Conservation (phyloP, 1,284 basidiomycete genomes). For the Apiotrichum veenhuisii region DNA sequence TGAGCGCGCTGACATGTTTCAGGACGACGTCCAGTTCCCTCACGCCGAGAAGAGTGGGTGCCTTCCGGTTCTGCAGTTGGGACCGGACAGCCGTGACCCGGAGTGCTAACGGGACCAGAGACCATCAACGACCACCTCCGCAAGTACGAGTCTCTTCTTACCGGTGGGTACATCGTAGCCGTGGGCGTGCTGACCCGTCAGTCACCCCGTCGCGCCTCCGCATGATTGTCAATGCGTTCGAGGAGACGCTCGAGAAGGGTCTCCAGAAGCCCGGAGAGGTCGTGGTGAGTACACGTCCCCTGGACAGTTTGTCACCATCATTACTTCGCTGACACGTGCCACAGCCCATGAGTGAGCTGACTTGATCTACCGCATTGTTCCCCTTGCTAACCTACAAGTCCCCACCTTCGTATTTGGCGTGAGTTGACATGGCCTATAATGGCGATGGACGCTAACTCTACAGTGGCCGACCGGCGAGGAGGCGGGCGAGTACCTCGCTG, state of each 20-base stretch:
- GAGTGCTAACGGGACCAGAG: conserved; percentile 26
- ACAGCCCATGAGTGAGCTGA: conserved; percentile 25
- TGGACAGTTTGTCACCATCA: background rate
- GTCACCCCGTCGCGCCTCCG: conserved; percentile 90
- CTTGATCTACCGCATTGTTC: background rate
- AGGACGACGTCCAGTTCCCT: conserved; percentile 49
- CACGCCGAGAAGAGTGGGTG: conserved; percentile 49
- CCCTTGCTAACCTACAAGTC: conserved; percentile 54
- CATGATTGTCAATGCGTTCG: conserved; percentile 95
- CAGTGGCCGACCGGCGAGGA: conserved; percentile 86
- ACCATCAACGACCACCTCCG: conserved; percentile 80
- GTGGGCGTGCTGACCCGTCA: conserved; percentile 30
- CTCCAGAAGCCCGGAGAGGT: conserved; percentile 77
- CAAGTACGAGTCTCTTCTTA: conserved; percentile 78
- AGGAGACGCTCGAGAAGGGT: conserved; percentile 83
- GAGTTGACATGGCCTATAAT: conserved; percentile 8
- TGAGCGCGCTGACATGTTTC: background rate
- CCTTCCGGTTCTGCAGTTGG: too few species aligned
- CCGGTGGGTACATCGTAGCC: conserved; percentile 34
- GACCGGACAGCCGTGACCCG: too few species aligned
- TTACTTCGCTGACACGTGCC: conserved; percentile 3
- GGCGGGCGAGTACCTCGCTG: conserved; percentile 81
- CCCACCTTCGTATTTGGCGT: conserved; percentile 91
- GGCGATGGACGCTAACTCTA: background rate
- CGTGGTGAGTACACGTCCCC: conserved; percentile 73